phyloP scores from a whole-genome alignment of 768 basidiomycete genomes.

The Tylopilus vinaceipallidus region DNA sequence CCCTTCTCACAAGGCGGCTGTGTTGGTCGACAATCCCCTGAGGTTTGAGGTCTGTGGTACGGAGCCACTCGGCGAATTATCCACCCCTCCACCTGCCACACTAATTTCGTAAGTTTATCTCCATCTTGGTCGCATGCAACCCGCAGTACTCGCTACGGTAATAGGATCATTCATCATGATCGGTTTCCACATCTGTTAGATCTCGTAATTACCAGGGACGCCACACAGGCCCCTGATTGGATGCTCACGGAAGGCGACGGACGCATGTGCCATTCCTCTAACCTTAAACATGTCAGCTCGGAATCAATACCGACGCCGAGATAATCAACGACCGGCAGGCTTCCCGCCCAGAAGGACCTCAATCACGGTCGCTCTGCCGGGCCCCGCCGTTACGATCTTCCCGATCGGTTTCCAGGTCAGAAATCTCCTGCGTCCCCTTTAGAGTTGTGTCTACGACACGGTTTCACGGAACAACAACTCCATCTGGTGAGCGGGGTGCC shows the following conservation, averaged over 20 bases:
- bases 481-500: constrained; percentile 13
- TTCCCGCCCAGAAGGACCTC: constrained; percentile 7
- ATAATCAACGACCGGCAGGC: constrained; percentile 19
- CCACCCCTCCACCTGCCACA: constrained; percentile 10
- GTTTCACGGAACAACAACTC: constrained; percentile 15
- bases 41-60: constrained; percentile 6
- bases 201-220: constrained; percentile 26
- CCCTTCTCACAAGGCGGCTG: constrained; percentile 9
- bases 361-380: constrained; percentile 22
- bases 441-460: constrained; percentile 3
- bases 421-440: constrained; percentile 7
- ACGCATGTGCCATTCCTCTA: constrained; percentile 10
- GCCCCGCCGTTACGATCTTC: constrained; percentile 23
- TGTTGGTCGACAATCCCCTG: constrained; percentile 15
- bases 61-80: constrained; percentile 5
- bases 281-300: constrained; percentile 24
- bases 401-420: constrained; percentile 22
- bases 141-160: constrained; percentile 14
- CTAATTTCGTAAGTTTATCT: constrained; percentile 17
- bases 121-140: constrained; percentile 14
- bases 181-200: constrained; percentile 18
- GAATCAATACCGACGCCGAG: constrained; percentile 22
- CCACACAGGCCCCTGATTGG: constrained; percentile 23
- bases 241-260: constrained; percentile 22
- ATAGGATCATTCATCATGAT: constrained; percentile 20